A percentile compares a stretch with the other conserved stretches of the same genome.
These are phyloP conservation scores for Cicer judaicum DNA, from an alignment of 306 rosid species.

Conservation along the genomic window DNA sequence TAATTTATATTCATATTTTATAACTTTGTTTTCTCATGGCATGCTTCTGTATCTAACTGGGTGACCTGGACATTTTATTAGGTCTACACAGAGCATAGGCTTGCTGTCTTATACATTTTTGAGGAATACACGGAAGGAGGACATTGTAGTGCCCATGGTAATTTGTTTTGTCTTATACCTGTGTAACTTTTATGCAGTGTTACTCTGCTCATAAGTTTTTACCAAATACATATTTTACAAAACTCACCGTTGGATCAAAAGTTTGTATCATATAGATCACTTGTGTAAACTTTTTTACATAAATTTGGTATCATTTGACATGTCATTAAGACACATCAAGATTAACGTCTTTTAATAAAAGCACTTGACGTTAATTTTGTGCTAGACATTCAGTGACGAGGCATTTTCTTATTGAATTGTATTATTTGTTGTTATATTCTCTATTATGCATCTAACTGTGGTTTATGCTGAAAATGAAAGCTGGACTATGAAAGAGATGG, in stretches of 20 bases:
- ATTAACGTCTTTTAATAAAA: not conserved
- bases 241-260: not conserved
- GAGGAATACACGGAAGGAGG: constrained; percentile 94
- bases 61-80: constrained; percentile 47
- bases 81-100: constrained; percentile 91
- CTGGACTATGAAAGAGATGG: constrained; percentile 79
- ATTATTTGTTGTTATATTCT: constrained; percentile 24
- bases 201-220: not conserved
- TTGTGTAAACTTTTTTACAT: not conserved
- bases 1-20: constrained; percentile 5
- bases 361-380: not conserved
- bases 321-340: not conserved
- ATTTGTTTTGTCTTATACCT: constrained; percentile 36
- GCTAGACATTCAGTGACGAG: constrained; percentile 6
- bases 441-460: constrained; percentile 45
- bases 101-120: constrained; percentile 92
- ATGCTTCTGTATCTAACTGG: constrained; percentile 50
- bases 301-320: not conserved
- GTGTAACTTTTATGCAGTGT: not conserved
- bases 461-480: constrained; percentile 54
- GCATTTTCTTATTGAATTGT: constrained; percentile 31
- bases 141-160: constrained; percentile 98
- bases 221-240: not conserved
- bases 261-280: not conserved
- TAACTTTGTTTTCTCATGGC: constrained; percentile 25